A percentile compares a stretch with the other conserved stretches of the same genome.
Conservation (phyloP, 176 grass and related monocot species). For the Alloteropsis semialata region DNA sequence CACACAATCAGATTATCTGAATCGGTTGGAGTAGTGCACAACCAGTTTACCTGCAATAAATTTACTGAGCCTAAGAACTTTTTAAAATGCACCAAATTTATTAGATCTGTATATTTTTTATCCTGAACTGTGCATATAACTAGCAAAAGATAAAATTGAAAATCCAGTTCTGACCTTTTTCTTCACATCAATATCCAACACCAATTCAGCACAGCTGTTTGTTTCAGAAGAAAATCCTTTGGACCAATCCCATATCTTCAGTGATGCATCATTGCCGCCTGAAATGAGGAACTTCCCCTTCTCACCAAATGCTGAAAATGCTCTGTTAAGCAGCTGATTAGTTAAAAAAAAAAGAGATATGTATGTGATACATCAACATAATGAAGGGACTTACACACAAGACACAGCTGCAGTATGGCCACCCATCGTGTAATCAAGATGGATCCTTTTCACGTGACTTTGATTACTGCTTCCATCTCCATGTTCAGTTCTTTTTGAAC, state of each 20-base stretch:
- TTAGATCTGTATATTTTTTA: neutral
- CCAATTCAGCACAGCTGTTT: conserved; percentile 48
- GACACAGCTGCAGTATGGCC: conserved; percentile 86
- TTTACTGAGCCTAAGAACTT: neutral
- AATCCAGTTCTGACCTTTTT: conserved; percentile 59
- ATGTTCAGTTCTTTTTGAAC: conserved; percentile 41
- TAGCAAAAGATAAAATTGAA: conserved; percentile 14
- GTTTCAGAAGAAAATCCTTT: conserved; percentile 67
- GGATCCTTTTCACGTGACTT: conserved; percentile 54
- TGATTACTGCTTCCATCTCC: conserved; percentile 42
- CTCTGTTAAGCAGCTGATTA: conserved; percentile 51
- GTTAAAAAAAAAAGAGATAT: conserved; percentile 15
- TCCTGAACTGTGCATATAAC: neutral
- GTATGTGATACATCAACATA: neutral
- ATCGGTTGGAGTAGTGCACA: conserved; percentile 74
- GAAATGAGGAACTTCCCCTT: conserved; percentile 89
- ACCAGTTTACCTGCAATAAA: conserved; percentile 79
- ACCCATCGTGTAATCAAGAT: conserved; percentile 69
- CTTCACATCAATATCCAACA: conserved; percentile 71
- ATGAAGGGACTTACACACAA: conserved; percentile 76
- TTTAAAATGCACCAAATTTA: neutral
- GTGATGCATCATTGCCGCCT: conserved; percentile 79
- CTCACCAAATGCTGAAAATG: conserved; percentile 88
- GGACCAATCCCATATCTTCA: conserved; percentile 96
- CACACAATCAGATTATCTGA: conserved; percentile 90